Percentiles rank a stretch among this genome's conserved stretches.
phyloP scores from a whole-genome alignment of 371 early-diverging fungal genomes.

The Rhizopus delemar region DNA sequence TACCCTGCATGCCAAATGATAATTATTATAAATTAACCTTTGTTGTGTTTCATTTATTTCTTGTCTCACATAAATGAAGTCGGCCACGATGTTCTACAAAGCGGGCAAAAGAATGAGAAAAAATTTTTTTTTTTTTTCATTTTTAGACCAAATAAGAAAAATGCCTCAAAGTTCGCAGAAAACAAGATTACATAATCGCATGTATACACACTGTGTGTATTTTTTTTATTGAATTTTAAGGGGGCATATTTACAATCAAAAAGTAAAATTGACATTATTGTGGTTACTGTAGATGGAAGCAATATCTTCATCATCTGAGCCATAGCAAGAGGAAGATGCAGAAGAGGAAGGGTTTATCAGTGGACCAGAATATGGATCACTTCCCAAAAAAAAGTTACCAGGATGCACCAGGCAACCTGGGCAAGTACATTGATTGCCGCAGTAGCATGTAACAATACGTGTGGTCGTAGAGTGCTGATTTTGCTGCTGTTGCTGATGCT shows the following conservation, averaged over 20 bases:
- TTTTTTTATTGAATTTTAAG: background rate
- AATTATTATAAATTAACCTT: no score
- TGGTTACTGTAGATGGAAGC: constrained; percentile 6
- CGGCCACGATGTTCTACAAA: no score
- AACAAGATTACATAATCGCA: constrained; percentile 2
- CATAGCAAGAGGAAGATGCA: constrained; percentile 31
- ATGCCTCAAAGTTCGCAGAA: constrained; percentile 10
- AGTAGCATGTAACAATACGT: constrained; percentile 27
- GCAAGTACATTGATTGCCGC: constrained; percentile 22
- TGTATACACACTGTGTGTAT: constrained; percentile 5
- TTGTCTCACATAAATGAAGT: no score
- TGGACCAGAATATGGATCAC: constrained; percentile 34
- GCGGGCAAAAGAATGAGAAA: no score
- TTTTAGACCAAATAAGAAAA: constrained; percentile 15
- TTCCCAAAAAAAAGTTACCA: constrained; percentile 22
- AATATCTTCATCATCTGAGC: constrained; percentile 38
- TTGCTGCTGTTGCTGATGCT: background rate
- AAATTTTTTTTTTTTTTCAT: constrained; percentile 8
- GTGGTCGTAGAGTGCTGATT: background rate
- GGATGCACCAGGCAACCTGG: constrained; percentile 31
- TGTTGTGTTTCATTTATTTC: no score
- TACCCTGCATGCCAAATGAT: no score
- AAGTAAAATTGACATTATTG: constrained; percentile 7
- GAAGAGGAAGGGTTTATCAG: constrained; percentile 24
- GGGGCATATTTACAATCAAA: constrained; percentile 2